Evolutionary conservation across 208 protist genomes (phyloP), one percentile per base, ranked within the genome.

Genomic region (Herpetomonas samuelpessoai): DNA sequence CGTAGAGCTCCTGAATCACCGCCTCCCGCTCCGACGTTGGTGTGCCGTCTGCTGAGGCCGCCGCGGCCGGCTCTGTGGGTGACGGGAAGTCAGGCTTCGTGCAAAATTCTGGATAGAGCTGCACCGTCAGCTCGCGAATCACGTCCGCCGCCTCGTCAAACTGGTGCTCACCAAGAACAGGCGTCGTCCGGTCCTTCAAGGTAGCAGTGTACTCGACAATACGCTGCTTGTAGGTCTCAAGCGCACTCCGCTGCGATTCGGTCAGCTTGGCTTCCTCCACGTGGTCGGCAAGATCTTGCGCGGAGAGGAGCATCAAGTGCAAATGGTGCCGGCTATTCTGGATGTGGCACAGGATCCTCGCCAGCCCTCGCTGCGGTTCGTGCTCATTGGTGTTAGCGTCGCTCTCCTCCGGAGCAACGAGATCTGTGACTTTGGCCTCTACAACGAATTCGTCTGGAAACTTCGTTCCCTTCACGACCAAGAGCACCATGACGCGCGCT

Each of bases 381-480:
- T 18, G 35, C 35, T 41, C 35, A 14, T 41, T 14, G 9, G 35
- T 41, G 35, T 14, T 41, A 6, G 9, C 9, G 35, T 41, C 35
- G 9, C 14, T 41, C 9, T 6, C 35, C 35, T 41, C 35, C 9
- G 9, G 9, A 14, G 35, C 35, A 14, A 41, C 35, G 35, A 6
- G 6, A 14, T 41, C 35, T 14, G 35, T 41, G 9, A 41, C 30
- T 25, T 48, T 56, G 41, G 81, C 76, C 68, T 91, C 77, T 21
- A 79, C 52, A 3, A 53, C 41, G 62, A 95, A 95, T 68, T 88
- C 78, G 31, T 92, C 88, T 1, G 84, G 77, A 59, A 82, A 95
- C 38, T 68, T 76, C 9, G 88, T 91, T 0, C 88, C 88, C 60
- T 95, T 95, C 39, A 95, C 88, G 0, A 79, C 56, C 1, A 95